phyloP scores from a whole-genome alignment of 352 stramenopile species.

The Phytophthora idaei region DNA sequence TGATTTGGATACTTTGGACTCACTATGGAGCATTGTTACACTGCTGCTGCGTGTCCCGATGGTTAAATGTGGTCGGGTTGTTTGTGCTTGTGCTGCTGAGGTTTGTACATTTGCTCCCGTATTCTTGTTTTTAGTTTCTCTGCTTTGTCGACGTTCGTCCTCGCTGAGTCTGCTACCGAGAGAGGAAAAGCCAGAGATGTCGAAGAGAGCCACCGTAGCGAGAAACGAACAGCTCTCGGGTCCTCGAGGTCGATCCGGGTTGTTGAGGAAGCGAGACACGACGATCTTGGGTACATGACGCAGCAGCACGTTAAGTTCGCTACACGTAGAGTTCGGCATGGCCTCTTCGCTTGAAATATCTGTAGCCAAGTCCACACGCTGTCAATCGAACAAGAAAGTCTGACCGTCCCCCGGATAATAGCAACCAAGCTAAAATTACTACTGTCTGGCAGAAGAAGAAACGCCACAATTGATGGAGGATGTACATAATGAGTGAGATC shows the following conservation, averaged over 20 bases:
- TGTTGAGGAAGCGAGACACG: constrained; percentile 59
- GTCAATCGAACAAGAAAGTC: background rate
- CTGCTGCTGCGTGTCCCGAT: constrained; percentile 18
- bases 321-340: constrained; percentile 42
- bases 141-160: constrained; percentile 57
- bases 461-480: background rate
- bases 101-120: background rate
- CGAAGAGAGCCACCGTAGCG: constrained; percentile 79
- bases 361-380: background rate
- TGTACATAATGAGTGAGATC: background rate
- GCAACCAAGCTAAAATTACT: constrained; percentile 21
- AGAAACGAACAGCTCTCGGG: constrained; percentile 57
- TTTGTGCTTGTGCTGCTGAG: background rate
- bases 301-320: constrained; percentile 67
- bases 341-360: background rate
- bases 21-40: constrained; percentile 12
- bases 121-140: constrained; percentile 13
- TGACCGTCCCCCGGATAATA: background rate
- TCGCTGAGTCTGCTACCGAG: constrained; percentile 77
- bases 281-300: constrained; percentile 82
- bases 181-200: constrained; percentile 88
- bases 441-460: background rate
- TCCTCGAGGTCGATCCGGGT: constrained; percentile 49
- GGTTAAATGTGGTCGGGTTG: constrained; percentile 1
- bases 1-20: constrained; percentile 10